These are phyloP conservation scores for Teratosphaeria gauchensis DNA, from an alignment of 2,329 filamentous ascomycete genomes.

Conservation along the genomic window DNA sequence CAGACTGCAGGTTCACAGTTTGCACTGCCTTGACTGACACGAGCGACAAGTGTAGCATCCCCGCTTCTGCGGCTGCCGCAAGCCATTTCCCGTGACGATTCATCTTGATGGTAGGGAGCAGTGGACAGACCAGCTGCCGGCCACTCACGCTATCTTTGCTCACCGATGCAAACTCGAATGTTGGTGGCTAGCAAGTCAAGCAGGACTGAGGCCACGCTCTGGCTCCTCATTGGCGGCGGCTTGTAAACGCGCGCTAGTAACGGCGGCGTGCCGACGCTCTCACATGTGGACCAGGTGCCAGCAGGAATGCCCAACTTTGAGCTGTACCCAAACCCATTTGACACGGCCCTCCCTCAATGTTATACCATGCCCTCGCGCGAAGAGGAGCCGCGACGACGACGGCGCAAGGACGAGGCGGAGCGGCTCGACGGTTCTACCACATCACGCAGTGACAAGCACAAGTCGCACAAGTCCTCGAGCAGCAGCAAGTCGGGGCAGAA, in stretches of 20 bases:
- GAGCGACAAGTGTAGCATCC: background rate
- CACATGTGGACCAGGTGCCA: background rate
- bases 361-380: conserved; percentile 13
- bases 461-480: conserved; percentile 15
- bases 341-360: conserved; percentile 7
- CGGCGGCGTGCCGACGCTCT: background rate
- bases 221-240: background rate
- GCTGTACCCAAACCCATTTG: conserved; percentile 9
- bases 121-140: background rate
- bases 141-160: background rate
- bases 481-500: conserved; percentile 7
- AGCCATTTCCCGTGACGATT: background rate
- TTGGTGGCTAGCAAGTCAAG: background rate
- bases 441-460: conserved; percentile 18
- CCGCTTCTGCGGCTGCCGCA: background rate
- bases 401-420: conserved; percentile 24
- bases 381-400: conserved; percentile 19
- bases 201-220: background rate
- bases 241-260: background rate
- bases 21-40: background rate
- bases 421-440: conserved; percentile 21
- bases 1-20: background rate
- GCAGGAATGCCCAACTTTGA: conserved; percentile 1
- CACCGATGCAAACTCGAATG: background rate
- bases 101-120: background rate